A percentile compares a stretch with the other conserved stretches of the same genome.
Conservation (phyloP, 2,329 filamentous ascomycete genomes). For the Thermothelomyces thermophilus region DNA sequence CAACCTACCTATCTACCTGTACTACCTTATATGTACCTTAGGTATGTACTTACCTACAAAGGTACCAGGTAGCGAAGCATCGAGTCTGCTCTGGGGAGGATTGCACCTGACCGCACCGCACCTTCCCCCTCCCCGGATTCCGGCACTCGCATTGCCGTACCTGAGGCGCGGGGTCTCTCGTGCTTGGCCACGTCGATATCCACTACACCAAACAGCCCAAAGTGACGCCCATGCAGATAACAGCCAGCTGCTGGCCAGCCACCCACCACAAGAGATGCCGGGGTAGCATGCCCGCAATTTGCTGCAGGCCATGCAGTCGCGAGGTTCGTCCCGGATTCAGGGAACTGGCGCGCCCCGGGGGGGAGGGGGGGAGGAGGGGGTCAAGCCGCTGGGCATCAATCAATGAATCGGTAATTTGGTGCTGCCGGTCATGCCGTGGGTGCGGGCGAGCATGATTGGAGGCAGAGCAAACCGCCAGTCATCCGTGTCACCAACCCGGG, state of each 20-base stretch:
- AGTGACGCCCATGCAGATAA: background rate
- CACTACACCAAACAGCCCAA: no score
- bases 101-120: no score
- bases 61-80: no score
- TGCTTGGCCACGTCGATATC: no score
- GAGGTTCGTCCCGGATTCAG: background rate
- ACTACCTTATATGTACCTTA: no score
- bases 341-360: background rate
- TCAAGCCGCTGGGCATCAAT: background rate
- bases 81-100: no score
- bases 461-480: background rate
- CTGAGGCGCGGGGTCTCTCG: no score
- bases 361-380: background rate
- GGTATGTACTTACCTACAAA: no score
- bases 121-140: no score
- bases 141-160: no score
- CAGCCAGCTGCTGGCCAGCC: background rate
- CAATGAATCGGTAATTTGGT: background rate
- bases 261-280: background rate
- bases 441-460: background rate
- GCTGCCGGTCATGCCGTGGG: background rate
- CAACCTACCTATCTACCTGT: no score
- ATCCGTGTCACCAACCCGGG: background rate
- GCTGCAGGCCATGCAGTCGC: background rate
- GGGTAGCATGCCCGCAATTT: constrained; percentile 8